Conservation (phyloP, 768 basidiomycete species). For the Rhodotorula sphaerocarpa region DNA sequence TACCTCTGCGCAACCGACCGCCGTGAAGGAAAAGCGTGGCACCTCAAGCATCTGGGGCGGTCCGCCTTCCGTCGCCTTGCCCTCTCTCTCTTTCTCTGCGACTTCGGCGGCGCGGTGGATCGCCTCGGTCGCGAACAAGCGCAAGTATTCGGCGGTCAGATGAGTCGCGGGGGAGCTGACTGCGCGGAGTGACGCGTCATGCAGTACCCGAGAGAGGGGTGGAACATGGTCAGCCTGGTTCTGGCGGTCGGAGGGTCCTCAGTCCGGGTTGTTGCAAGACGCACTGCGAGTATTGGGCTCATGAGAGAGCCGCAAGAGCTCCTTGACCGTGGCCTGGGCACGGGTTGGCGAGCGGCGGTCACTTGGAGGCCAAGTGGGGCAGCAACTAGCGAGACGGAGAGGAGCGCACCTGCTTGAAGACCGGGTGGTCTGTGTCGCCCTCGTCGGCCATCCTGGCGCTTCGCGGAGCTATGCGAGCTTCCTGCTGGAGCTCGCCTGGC, state of each 20-base stretch:
- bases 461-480: no score
- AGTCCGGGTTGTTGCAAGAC: not conserved
- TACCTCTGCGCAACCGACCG: no score
- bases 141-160: constrained; percentile 30
- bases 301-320: constrained; percentile 16
- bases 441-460: constrained; percentile 5
- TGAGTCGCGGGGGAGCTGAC: constrained; percentile 26
- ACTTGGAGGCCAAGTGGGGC: not conserved
- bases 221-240: not conserved
- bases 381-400: not conserved
- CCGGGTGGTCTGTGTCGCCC: not conserved
- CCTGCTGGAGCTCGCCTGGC: no score
- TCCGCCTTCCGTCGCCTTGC: not conserved
- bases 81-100: constrained; percentile 5
- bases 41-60: constrained; percentile 17
- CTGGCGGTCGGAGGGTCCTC: not conserved
- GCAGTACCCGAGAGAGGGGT: not conserved
- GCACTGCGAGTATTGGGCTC: constrained; percentile 16
- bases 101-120: constrained; percentile 24
- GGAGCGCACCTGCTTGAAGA: constrained; percentile 20
- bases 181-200: not conserved
- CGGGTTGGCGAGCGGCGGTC: not conserved
- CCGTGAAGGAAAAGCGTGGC: not conserved
- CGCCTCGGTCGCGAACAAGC: constrained; percentile 28
- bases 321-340: constrained; percentile 23